Percentiles rank a stretch among this genome's conserved stretches.
These are phyloP conservation scores for Capsicum pubescens DNA, from an alignment of 257 asterid species.

Conservation along the genomic window DNA sequence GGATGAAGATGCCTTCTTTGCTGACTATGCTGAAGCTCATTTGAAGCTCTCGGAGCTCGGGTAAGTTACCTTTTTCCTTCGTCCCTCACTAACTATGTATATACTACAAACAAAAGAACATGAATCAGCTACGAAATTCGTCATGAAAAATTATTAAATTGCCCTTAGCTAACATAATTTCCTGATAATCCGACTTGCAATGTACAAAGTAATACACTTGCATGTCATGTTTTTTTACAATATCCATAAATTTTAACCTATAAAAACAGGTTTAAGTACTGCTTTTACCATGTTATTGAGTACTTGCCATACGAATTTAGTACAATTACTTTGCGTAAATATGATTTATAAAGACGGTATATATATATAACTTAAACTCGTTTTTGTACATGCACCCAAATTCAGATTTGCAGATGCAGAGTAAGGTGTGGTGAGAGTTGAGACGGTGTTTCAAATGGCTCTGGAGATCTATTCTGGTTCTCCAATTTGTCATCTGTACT, in stretches of 20 bases:
- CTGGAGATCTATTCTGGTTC: not conserved
- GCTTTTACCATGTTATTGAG: not conserved
- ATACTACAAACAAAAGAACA: not conserved
- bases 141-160: not conserved
- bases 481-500: not conserved
- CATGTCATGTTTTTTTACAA: not conserved
- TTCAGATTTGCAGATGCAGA: constrained; percentile 34
- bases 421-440: not conserved
- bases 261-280: not conserved
- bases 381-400: not conserved
- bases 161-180: not conserved
- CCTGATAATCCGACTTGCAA: not conserved
- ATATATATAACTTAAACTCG: not conserved
- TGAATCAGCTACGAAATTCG: not conserved
- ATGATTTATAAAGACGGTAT: no score
- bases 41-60: constrained; percentile 85
- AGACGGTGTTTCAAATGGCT: not conserved
- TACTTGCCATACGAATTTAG: not conserved
- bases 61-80: constrained; percentile 39
- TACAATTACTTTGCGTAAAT: not conserved
- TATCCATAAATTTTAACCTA: not conserved
- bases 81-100: not conserved
- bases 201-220: not conserved
- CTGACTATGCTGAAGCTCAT: constrained; percentile 83
- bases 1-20: constrained; percentile 90